A percentile compares a stretch with the other conserved stretches of the same genome.
Conservation (phyloP, 2,329 filamentous ascomycete genomes). For the Aspergillus pseudonomiae region DNA sequence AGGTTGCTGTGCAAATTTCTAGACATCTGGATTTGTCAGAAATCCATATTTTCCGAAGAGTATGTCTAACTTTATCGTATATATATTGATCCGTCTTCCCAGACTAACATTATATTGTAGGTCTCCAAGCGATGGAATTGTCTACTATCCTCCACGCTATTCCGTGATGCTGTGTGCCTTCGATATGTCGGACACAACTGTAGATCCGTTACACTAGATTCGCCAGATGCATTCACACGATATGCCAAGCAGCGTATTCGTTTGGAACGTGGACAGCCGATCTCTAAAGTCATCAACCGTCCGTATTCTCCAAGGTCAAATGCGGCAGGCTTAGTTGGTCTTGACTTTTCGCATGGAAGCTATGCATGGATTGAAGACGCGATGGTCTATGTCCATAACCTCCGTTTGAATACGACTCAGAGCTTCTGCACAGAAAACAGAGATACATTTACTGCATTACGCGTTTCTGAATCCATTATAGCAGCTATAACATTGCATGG, state of each 20-base stretch:
- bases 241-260: constrained; percentile 27
- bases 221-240: constrained; percentile 13
- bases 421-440: constrained; percentile 28
- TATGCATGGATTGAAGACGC: constrained; percentile 25
- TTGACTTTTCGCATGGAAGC: constrained; percentile 26
- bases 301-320: not conserved
- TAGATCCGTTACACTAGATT: not conserved
- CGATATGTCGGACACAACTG: constrained; percentile 17
- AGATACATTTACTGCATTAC: constrained; percentile 18
- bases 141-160: constrained; percentile 30
- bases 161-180: constrained; percentile 23
- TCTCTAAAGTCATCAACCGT: constrained; percentile 5
- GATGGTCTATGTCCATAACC: constrained; percentile 18
- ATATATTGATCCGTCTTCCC: not conserved
- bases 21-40: constrained; percentile 32
- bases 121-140: constrained; percentile 38
- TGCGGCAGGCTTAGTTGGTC: not conserved
- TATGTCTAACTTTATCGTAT: constrained; percentile 17
- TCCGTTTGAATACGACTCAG: constrained; percentile 14
- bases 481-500: constrained; percentile 25
- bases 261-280: constrained; percentile 29
- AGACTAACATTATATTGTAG: constrained; percentile 18
- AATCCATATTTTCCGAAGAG: constrained; percentile 31
- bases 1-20: constrained; percentile 34
- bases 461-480: constrained; percentile 26